A percentile compares a stretch with the other conserved stretches of the same genome.
phyloP scores from a whole-genome alignment of 495 filamentous ascomycete species.

The Neurospora pannonica region DNA sequence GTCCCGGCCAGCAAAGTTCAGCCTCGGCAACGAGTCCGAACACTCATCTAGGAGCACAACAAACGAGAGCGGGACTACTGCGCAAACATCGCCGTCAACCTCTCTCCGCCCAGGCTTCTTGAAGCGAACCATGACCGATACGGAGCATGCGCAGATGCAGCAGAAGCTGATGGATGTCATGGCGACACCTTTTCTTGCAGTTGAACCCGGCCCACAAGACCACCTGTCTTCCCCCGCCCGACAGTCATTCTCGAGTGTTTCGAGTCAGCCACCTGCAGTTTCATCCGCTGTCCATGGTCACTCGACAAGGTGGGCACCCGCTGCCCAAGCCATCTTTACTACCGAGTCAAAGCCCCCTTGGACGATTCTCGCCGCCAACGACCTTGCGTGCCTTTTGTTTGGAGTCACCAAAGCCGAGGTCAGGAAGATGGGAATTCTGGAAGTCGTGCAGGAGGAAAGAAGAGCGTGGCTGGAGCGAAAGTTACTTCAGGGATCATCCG shows the following conservation, averaged over 20 bases:
- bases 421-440: slow-evolving; percentile 86
- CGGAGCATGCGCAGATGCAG: slow-evolving; percentile 58
- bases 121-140: slow-evolving; percentile 83
- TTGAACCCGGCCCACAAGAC: slow-evolving; percentile 39
- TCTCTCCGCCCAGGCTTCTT: slow-evolving; percentile 57
- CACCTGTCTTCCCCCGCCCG: slow-evolving; percentile 33
- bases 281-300: slow-evolving; percentile 61
- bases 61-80: slow-evolving; percentile 44
- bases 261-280: slow-evolving; percentile 21
- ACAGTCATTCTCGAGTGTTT: slow-evolving; percentile 23
- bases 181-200: slow-evolving; percentile 67
- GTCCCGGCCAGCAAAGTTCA: slow-evolving; percentile 6
- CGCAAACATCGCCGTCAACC: slow-evolving; percentile 41
- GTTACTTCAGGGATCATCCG: slow-evolving; percentile 45
- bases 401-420: slow-evolving; percentile 92
- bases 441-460: slow-evolving; percentile 83
- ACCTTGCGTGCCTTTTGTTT: slow-evolving; percentile 91
- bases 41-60: slow-evolving; percentile 46
- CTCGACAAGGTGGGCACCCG: slow-evolving; percentile 79
- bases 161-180: slow-evolving; percentile 81
- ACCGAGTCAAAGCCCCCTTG: slow-evolving; percentile 81
- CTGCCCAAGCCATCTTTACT: slow-evolving; percentile 92
- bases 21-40: slow-evolving; percentile 31
- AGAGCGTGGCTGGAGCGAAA: slow-evolving; percentile 85
- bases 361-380: slow-evolving; percentile 96